Evolutionary conservation across 1,284 basidiomycete species (phyloP), one percentile per base, ranked within the genome.

Genomic region (Ustilago tritici): DNA sequence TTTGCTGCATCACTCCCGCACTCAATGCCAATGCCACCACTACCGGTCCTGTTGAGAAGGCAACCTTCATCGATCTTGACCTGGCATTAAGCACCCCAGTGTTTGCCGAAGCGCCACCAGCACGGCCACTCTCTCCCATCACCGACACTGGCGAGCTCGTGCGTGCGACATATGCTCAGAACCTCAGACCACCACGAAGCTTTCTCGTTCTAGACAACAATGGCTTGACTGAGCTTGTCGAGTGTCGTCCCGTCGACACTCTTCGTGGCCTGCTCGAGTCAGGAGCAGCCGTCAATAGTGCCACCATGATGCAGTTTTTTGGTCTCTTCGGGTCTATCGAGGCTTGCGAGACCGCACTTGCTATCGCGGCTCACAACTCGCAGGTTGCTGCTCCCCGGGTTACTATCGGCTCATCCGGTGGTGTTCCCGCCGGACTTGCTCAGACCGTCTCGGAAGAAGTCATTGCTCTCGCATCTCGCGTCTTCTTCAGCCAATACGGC

Each of bases 291-390:
- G 73, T 76, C 57, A 79, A 80, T 61, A 76, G 80, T 10, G 68
- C 83, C 6, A 78, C 75, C 49, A 75, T 85, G 53, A 78, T 82
- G 64, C 81, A 85, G 55, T 84, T 82, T 60, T 84, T 85, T 56
- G 80, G 74, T 46, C 69, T 73, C 15, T 83, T 70, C 35, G 84
- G 80, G 40, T 77, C 79, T 9, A 77, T 81, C 56, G 81, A 97
- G 84, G 92, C 93, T 2, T 95, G 94, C 82, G 92, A 93, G 14
- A 95, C 96, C 92, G 90, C 95, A n/a, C 89, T 97, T 14, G 92
- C 91, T 15, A 85, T 89, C 58, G 87, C 90, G 90, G 84, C 87
- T 1, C 77, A 83, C 36, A 87, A 87, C 59, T 81, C 84, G 12
- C 76, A 83, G 41, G 67, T 80, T 9, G 57, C 76, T 3, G 66